These are phyloP conservation scores for Paecilomyces niveus DNA, from an alignment of 2,329 filamentous ascomycete species.

Conservation along the genomic window DNA sequence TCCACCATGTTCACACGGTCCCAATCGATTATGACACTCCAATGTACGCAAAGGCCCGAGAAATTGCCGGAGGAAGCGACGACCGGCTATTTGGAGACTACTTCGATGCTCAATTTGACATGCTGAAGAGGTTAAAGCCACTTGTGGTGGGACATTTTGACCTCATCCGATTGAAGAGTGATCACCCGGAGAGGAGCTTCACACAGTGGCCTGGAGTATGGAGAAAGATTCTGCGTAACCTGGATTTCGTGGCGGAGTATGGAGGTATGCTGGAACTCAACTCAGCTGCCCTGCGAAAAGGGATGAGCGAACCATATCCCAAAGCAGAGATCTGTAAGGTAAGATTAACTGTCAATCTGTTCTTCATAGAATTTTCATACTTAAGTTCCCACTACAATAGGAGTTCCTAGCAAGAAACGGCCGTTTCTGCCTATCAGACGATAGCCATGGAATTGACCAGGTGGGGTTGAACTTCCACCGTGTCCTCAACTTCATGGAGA, in stretches of 20 bases:
- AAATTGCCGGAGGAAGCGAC: conserved; percentile 54
- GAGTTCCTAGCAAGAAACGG: conserved; percentile 67
- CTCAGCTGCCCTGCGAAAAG: conserved; percentile 79
- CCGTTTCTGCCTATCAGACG: conserved; percentile 84
- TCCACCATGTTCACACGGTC: conserved; percentile 80
- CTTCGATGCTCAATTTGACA: conserved; percentile 78
- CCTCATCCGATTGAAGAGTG: conserved; percentile 73
- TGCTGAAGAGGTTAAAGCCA: conserved; percentile 67
- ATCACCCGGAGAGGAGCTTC: conserved; percentile 58
- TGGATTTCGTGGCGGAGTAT: conserved; percentile 62
- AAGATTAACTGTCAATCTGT: conserved; percentile 19
- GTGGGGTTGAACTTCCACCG: conserved; percentile 76
- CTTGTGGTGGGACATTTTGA: conserved; percentile 90
- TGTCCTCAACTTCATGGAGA: conserved; percentile 63
- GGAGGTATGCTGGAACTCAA: conserved; percentile 87
- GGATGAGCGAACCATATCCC: conserved; percentile 85
- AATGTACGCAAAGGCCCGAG: conserved; percentile 60
- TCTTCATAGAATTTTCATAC: conserved; percentile 3
- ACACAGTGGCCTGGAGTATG: conserved; percentile 59
- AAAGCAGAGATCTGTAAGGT: conserved; percentile 69
- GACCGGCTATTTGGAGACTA: conserved; percentile 72
- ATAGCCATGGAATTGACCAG: conserved; percentile 84
- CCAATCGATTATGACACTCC: conserved; percentile 80
- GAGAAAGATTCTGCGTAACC: conserved; percentile 65
- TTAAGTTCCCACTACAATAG: conserved; percentile 34